Evolutionary conservation across 352 stramenopile species (phyloP).

Genomic region (Blastocystis sp.): DNA sequence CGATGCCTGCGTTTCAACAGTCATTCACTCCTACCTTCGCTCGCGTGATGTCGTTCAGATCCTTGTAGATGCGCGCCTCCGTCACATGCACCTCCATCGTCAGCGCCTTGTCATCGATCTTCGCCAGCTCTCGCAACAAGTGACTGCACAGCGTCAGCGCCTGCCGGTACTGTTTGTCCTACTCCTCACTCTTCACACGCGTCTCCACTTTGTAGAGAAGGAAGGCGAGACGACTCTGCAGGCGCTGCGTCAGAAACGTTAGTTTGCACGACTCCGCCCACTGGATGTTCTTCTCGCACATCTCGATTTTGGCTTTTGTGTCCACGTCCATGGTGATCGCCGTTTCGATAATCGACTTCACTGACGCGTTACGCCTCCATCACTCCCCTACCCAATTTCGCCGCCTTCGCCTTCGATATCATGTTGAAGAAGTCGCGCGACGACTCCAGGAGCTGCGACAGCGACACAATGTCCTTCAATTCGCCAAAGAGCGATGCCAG

Average conservation of each 20-base stretch:
- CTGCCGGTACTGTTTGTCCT: slow-evolving; percentile 72
- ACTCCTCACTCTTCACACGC: slow-evolving; percentile 66
- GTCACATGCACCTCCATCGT: slow-evolving; percentile 94
- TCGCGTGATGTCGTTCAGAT: slow-evolving; percentile 89
- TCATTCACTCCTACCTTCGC: slow-evolving; percentile 63
- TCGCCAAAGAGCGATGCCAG: slow-evolving; percentile 51
- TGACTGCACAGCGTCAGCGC: slow-evolving; percentile 82
- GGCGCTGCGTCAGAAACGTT: slow-evolving; percentile 90
- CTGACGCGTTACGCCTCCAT: slow-evolving; percentile 60
- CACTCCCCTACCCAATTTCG: slow-evolving; percentile 79
- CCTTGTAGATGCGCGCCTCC: slow-evolving; percentile 91
- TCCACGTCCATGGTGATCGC: slow-evolving; percentile 77
- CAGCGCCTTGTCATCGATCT: slow-evolving; percentile 97
- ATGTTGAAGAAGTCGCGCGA: slow-evolving; percentile 71
- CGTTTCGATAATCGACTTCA: slow-evolving; percentile 91
- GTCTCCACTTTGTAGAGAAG: slow-evolving; percentile 57
- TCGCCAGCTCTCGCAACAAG: slow-evolving; percentile 90
- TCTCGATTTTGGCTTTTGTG: slow-evolving; percentile 80
- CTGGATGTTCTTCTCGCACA: slow-evolving; percentile 86
- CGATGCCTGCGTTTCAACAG: slow-evolving; percentile 70
- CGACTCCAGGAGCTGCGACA: slow-evolving; percentile 16
- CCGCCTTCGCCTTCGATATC: slow-evolving; percentile 90
- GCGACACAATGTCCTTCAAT: slow-evolving; percentile 45
- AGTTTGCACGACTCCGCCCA: slow-evolving; percentile 79
- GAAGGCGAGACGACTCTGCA: slow-evolving; percentile 82